Conservation (phyloP, 2,329 filamentous ascomycete species). For the Karstenula rhodostoma region DNA sequence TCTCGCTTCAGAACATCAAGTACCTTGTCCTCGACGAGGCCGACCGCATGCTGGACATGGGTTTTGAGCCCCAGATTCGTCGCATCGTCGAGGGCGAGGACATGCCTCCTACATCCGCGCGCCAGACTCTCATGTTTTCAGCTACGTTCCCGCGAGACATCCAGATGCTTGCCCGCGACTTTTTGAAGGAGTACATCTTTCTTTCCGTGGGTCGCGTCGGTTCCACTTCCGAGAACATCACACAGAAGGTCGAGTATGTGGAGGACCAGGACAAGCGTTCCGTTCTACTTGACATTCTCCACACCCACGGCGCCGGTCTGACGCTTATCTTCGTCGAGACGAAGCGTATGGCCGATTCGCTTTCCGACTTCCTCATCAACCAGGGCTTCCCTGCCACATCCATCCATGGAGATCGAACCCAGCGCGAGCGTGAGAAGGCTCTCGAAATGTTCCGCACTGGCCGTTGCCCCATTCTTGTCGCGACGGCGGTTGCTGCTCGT, state of each 20-base stretch:
- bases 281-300: constrained; percentile 94
- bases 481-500: constrained; percentile 92
- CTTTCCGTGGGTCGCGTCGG: constrained; percentile 97
- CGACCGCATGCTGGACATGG: constrained; percentile 99
- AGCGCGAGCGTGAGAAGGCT: constrained; percentile 97
- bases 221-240: constrained; percentile 99
- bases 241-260: constrained; percentile 97
- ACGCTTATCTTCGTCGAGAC: constrained; percentile 99
- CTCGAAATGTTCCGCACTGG: constrained; percentile 97
- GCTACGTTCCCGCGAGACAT: constrained; percentile 99
- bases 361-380: constrained; percentile 98
- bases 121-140: constrained; percentile 99
- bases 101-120: constrained; percentile 83
- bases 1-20: constrained; percentile 98
- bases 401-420: constrained; percentile 97
- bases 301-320: constrained; percentile 87
- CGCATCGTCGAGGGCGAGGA: constrained; percentile 98
- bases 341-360: constrained; percentile 98
- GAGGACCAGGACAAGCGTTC: constrained; percentile 98
- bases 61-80: constrained; percentile 99
- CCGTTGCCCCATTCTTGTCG: constrained; percentile 94
- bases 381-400: constrained; percentile 98
- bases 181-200: constrained; percentile 99
- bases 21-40: constrained; percentile 98
- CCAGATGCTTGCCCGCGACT: constrained; percentile 98